Conservation (phyloP, 345 rosid species). For the Zanthoxylum bungeanum region DNA sequence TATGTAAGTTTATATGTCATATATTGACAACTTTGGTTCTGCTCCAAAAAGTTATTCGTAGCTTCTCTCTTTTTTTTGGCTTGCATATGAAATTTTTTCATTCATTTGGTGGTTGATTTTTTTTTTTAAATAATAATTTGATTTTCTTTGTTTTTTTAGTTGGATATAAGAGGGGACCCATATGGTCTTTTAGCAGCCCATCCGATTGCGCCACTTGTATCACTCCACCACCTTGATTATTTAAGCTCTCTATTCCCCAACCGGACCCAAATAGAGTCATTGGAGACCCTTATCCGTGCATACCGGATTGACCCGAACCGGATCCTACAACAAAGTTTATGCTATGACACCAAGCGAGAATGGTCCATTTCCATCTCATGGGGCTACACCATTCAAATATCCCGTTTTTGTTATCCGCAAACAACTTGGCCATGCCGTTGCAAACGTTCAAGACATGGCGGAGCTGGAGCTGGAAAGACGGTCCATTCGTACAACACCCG, state of each 20-base stretch:
- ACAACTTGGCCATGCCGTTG: slow-evolving; percentile 47
- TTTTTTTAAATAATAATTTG: not conserved
- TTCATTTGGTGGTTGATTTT: too few relatives aligned
- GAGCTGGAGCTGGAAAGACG: slow-evolving; percentile 40
- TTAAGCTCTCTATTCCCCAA: slow-evolving; percentile 58
- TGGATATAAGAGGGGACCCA: slow-evolving; percentile 70
- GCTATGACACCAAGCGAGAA: slow-evolving; percentile 50
- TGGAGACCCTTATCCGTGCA: slow-evolving; percentile 43
- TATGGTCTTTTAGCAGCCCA: slow-evolving; percentile 80
- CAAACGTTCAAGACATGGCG: slow-evolving; percentile 82
- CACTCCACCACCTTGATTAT: slow-evolving; percentile 69
- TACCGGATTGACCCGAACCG: slow-evolving; percentile 55
- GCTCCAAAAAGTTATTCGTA: not conserved
- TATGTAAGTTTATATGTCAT: not conserved
- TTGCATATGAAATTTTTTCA: not conserved
- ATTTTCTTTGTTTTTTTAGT: slow-evolving; percentile 26
- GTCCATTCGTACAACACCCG: slow-evolving; percentile 70
- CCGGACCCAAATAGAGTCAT: slow-evolving; percentile 41
- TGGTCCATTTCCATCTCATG: slow-evolving; percentile 82
- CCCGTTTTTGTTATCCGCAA: slow-evolving; percentile 37
- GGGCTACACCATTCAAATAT: slow-evolving; percentile 80
- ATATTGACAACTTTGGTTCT: not conserved
- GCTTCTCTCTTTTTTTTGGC: not conserved
- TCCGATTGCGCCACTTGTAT: slow-evolving; percentile 65
- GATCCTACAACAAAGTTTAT: slow-evolving; percentile 61